A percentile compares a stretch with the other conserved stretches of the same genome.
phyloP scores from a whole-genome alignment of 2,329 filamentous ascomycete genomes.

The Alternaria hordeiaustralica region DNA sequence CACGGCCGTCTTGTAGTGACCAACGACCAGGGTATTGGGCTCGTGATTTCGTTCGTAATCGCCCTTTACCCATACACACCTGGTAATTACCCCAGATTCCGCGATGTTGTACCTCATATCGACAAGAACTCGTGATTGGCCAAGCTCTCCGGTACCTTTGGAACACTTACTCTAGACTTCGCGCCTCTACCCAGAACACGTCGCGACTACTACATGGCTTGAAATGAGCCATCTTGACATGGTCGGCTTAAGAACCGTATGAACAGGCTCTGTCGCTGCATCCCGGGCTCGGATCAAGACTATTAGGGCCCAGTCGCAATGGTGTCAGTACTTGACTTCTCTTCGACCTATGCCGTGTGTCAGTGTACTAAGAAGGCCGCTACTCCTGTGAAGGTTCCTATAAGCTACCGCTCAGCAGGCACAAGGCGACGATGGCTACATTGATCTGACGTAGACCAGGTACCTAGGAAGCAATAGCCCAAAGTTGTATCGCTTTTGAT shows the following conservation, averaged over 20 bases:
- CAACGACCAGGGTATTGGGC: background rate
- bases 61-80: background rate
- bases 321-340: background rate
- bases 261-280: background rate
- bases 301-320: background rate
- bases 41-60: no score
- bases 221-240: no score
- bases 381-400: no score
- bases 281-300: background rate
- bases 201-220: no score
- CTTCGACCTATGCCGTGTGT: background rate
- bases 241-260: no score
- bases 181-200: background rate
- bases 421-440: background rate
- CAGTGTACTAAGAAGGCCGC: background rate
- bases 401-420: background rate
- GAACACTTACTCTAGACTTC: background rate
- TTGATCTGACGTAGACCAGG: background rate
- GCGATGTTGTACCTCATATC: slow-evolving; percentile 15
- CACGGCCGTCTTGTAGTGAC: background rate
- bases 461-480: background rate
- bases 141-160: background rate
- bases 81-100: slow-evolving; percentile 20
- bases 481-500: background rate
- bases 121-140: slow-evolving; percentile 17